phyloP scores from a whole-genome alignment of 441 rosid species.

The Geranium incanum region DNA sequence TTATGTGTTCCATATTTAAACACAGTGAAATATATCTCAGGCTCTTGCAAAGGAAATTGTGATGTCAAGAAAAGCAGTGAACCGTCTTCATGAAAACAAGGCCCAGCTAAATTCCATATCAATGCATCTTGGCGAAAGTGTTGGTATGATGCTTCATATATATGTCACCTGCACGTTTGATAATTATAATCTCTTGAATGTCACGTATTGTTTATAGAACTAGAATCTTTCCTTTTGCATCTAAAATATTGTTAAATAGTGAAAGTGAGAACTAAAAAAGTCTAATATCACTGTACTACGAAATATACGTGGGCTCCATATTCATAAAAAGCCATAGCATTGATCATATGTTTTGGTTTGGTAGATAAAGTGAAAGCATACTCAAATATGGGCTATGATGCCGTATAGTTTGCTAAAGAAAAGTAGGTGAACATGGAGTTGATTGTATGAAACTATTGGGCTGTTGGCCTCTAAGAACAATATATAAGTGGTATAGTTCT shows the following conservation, averaged over 20 bases:
- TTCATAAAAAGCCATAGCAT: neutral
- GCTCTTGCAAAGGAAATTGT: conserved; percentile 85
- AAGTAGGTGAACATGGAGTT: neutral
- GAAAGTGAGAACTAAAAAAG: neutral
- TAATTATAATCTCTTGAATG: neutral
- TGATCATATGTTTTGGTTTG: neutral
- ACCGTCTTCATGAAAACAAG: conserved; percentile 75
- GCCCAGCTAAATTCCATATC: conserved; percentile 93
- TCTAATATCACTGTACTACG: neutral
- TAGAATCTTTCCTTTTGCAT: neutral
- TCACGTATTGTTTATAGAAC: neutral
- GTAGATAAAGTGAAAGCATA: neutral
- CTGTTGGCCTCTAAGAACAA: neutral
- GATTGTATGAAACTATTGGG: neutral
- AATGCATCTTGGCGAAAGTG: conserved; percentile 95
- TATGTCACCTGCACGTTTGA: conserved; percentile 1
- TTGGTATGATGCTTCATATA: conserved; percentile 46
- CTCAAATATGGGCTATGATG: neutral
- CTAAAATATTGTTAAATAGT: neutral
- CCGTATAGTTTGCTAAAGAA: neutral
- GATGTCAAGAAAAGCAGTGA: conserved; percentile 67
- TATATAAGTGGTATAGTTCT: neutral
- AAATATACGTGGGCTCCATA: neutral
- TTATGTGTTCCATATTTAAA: neutral
- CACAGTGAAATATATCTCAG: conserved; percentile 30